Conservation (phyloP, 768 basidiomycete genomes). For the Psilocybe cyanescens region DNA sequence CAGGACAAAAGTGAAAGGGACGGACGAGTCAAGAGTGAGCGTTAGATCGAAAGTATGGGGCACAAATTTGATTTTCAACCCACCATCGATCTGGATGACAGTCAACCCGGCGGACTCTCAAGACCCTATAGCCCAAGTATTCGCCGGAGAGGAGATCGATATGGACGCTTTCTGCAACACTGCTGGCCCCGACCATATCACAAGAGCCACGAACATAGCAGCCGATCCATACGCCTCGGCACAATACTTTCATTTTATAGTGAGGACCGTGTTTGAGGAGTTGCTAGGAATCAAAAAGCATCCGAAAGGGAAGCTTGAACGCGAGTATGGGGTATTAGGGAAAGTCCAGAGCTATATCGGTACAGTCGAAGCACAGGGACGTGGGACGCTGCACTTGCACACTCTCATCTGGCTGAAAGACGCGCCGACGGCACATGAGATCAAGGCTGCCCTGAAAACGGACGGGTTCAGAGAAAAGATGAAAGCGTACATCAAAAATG, state of each 20-base stretch:
- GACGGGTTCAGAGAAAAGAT: background rate
- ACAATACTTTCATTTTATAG: constrained; percentile 29
- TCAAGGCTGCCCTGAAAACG: constrained; percentile 16
- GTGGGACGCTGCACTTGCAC: constrained; percentile 37
- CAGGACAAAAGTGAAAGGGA: constrained; percentile 28
- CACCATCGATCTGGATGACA: constrained; percentile 45
- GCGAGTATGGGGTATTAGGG: constrained; percentile 36
- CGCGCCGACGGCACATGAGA: constrained; percentile 32
- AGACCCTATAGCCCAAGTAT: constrained; percentile 47
- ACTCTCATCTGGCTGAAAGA: constrained; percentile 38
- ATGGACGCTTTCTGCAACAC: constrained; percentile 37
- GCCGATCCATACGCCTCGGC: constrained; percentile 9
- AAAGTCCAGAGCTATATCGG: constrained; percentile 38
- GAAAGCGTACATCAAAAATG: constrained; percentile 30
- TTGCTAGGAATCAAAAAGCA: constrained; percentile 35
- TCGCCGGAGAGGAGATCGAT: constrained; percentile 45
- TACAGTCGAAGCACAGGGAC: constrained; percentile 41
- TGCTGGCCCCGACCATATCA: background rate
- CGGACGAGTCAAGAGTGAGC: constrained; percentile 31
- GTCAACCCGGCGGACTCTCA: constrained; percentile 44
- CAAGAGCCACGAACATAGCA: constrained; percentile 11
- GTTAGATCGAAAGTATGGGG: constrained; percentile 40
- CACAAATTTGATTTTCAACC: constrained; percentile 28
- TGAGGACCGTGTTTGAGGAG: constrained; percentile 34
- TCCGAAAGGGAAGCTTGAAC: constrained; percentile 1